Evolutionary conservation across 768 basidiomycete species (phyloP).

Genomic region (Serendipita sp.): DNA sequence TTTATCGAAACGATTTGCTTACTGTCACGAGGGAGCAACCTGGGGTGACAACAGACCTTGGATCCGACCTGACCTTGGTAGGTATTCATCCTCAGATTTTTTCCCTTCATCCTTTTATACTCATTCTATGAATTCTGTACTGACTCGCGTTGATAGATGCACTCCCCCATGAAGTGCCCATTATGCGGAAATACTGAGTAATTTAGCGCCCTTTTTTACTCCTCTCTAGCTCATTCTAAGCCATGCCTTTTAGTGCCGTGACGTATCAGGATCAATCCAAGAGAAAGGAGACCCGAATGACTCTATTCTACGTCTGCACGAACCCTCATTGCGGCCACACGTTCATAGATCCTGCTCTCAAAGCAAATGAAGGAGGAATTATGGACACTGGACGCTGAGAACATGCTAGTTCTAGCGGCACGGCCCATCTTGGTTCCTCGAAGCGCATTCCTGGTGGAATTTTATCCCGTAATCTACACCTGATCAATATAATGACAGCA

Average conservation of each 20-base stretch:
- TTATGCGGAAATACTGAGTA: constrained; percentile 71
- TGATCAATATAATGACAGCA: too few species aligned
- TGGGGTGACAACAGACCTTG: constrained; percentile 78
- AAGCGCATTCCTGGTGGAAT: too few species aligned
- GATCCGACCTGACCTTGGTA: constrained; percentile 78
- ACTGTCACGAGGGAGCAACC: constrained; percentile 92
- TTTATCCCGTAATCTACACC: too few species aligned
- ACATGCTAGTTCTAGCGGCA: too few species aligned
- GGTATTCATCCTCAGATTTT: constrained; percentile 13
- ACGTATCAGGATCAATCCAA: constrained; percentile 96
- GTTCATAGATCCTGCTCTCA: constrained; percentile 53
- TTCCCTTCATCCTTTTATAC: not conserved
- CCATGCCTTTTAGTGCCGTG: constrained; percentile 48
- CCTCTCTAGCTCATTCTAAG: not conserved
- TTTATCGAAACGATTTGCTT: constrained; percentile 85
- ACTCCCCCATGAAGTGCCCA: constrained; percentile 73
- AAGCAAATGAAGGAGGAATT: not conserved
- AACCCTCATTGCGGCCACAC: constrained; percentile 48
- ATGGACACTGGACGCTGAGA: not conserved
- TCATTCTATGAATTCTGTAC: too few species aligned
- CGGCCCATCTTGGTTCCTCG: too few species aligned
- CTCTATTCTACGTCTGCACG: constrained; percentile 77
- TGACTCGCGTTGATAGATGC: too few species aligned
- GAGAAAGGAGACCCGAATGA: constrained; percentile 90
- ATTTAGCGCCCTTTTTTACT: constrained; percentile 19